Evolutionary conservation across 495 filamentous ascomycete genomes (phyloP).

Genomic region (Penicillium simplicissimum): DNA sequence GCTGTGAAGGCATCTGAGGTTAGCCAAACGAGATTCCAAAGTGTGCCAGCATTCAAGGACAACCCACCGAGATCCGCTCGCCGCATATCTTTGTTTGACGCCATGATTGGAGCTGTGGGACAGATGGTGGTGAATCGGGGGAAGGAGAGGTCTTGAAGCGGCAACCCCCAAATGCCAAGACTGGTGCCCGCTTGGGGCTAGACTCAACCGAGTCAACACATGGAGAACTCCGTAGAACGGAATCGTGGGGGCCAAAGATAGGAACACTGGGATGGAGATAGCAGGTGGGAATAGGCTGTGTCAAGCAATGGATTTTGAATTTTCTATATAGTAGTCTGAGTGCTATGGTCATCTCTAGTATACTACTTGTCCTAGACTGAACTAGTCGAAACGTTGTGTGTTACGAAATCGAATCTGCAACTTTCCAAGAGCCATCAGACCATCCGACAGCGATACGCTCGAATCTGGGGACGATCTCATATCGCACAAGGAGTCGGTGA

Average conservation of each 20-base stretch:
- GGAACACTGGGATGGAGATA: not conserved
- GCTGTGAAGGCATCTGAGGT: conserved; percentile 39
- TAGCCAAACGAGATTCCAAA: conserved; percentile 7
- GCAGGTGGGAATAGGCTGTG: not conserved
- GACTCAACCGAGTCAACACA: not conserved
- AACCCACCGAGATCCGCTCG: conserved; percentile 76
- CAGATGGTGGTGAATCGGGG: conserved; percentile 7
- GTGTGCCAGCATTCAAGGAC: not conserved
- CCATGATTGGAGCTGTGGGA: conserved; percentile 49
- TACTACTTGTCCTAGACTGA: not conserved
- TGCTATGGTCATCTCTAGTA: not conserved
- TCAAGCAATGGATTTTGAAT: not conserved
- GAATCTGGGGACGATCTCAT: conserved; percentile 12
- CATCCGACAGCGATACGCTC: not conserved
- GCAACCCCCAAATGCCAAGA: conserved; percentile 15
- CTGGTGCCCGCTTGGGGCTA: conserved; percentile 13
- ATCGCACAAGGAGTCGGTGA: not conserved
- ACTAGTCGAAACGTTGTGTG: not conserved
- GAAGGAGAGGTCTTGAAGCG: conserved; percentile 18
- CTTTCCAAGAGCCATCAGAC: not conserved
- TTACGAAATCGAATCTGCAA: not conserved
- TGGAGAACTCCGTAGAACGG: conserved; percentile 1
- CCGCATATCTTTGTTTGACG: conserved; percentile 84
- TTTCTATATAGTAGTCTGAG: not conserved
- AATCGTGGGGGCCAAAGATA: not conserved